These are phyloP conservation scores for Fusarium lyarnte DNA, from an alignment of 2,329 filamentous ascomycete genomes.

Conservation along the genomic window DNA sequence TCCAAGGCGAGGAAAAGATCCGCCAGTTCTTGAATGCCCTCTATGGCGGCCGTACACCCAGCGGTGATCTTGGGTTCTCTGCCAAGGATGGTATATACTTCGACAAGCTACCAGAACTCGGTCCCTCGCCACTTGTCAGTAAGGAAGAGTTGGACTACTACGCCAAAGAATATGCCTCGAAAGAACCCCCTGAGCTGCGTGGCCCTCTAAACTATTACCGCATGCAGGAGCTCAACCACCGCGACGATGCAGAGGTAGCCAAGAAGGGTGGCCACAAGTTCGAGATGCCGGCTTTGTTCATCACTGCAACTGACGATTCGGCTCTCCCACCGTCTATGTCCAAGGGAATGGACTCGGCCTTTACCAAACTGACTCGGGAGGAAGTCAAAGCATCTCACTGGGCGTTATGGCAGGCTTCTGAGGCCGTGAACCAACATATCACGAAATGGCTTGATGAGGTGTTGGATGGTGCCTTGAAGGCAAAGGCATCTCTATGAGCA, in stretches of 20 bases:
- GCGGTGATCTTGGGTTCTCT: conserved; percentile 67
- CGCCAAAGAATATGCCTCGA: conserved; percentile 72
- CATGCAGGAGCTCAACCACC: conserved; percentile 74
- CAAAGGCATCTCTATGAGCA: conserved; percentile 45
- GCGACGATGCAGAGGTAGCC: conserved; percentile 74
- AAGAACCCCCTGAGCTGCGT: conserved; percentile 68
- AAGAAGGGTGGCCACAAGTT: conserved; percentile 64
- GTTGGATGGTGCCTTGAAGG: conserved; percentile 41
- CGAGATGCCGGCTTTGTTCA: conserved; percentile 75
- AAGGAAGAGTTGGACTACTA: conserved; percentile 82
- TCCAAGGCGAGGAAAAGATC: conserved; percentile 69
- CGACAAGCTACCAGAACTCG: conserved; percentile 68
- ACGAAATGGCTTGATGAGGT: conserved; percentile 71
- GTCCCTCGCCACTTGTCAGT: conserved; percentile 67
- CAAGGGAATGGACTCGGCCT: conserved; percentile 73
- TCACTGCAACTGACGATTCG: conserved; percentile 75
- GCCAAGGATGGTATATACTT: conserved; percentile 70
- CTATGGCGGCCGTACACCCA: conserved; percentile 71
- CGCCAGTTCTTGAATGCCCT: conserved; percentile 75
- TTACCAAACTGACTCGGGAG: conserved; percentile 70
- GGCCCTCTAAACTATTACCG: conserved; percentile 93
- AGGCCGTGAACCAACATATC: conserved; percentile 75
- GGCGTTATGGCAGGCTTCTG: conserved; percentile 79
- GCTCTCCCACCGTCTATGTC: conserved; percentile 80
- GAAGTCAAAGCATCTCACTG: conserved; percentile 81